Percentiles rank a stretch among this genome's conserved stretches.
Conservation (phyloP, 129 eudicot genomes). For the Saussurea involucrata region DNA sequence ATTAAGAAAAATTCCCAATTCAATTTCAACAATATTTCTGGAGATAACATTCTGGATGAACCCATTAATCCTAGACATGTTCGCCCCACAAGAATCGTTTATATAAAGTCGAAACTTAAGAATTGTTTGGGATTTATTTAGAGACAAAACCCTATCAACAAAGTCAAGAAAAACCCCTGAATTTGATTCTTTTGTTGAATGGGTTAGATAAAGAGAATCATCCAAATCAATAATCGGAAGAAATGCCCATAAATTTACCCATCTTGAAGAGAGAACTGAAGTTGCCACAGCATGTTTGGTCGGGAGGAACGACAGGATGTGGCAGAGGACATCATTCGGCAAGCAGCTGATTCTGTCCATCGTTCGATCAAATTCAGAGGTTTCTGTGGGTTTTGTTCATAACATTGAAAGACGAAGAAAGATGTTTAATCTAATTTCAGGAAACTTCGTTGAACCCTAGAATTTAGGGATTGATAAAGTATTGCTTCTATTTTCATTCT, state of each 20-base stretch:
- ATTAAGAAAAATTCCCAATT: slow-evolving; percentile 7
- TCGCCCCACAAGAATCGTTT: background rate
- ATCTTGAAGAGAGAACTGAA: slow-evolving; percentile 28
- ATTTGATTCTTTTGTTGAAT: background rate
- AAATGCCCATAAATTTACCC: slow-evolving; percentile 26
- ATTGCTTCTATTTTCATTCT: no score
- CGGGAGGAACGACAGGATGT: slow-evolving; percentile 29
- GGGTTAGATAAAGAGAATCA: slow-evolving; percentile 21
- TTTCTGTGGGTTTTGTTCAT: background rate
- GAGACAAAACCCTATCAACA: slow-evolving; percentile 21
- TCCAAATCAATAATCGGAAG: slow-evolving; percentile 22
- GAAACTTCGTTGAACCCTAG: no score
- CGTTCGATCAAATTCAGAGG: background rate
- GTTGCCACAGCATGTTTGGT: slow-evolving; percentile 32
- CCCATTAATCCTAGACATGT: slow-evolving; percentile 12
- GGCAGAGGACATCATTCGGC: slow-evolving; percentile 26
- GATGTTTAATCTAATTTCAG: no score
- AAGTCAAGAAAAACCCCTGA: slow-evolving; percentile 9
- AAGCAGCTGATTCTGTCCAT: slow-evolving; percentile 31
- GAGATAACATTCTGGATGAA: slow-evolving; percentile 8
- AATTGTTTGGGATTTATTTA: slow-evolving; percentile 10
- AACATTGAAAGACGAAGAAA: no score
- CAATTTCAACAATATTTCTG: slow-evolving; percentile 16
- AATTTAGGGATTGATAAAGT: no score
- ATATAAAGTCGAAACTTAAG: slow-evolving; percentile 19